Base-by-base conservation (phyloP, 139 green algal genomes). In the Trebouxia sp. region DNA sequence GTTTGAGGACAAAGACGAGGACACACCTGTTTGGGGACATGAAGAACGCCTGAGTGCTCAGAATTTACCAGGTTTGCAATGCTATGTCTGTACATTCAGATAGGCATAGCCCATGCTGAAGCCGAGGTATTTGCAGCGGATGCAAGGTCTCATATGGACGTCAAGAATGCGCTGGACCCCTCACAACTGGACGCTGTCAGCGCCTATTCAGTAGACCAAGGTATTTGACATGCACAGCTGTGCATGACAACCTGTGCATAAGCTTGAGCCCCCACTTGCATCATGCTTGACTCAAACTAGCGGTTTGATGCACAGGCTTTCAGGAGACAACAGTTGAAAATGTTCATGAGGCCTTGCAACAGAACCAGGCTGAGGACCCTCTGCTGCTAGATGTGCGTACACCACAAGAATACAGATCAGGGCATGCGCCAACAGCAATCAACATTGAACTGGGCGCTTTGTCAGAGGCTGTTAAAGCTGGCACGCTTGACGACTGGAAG, bases 1-100 rank as follows among this genome's bases (percentile, higher is more conserved):
- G 11, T 77, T 77, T 56, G 69, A 77, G 42, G 69, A 77, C 41
- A 77, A 56, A 38, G 69, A 77, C 4, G 69, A 77, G 41, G 69
- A 35, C 11, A n/a, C 26, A 66, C 32, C 53, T 20, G 69, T 77
- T 7, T 77, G 69, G 69, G 38, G 43, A 41, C 69, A 77, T 56
- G 69, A 77, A 9, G n/a, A 53, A 38, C 42, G 69, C 39, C 69
- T 77, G 5, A 35, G 42, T 24, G 69, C 69, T 17, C 42, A 77
- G 41, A 55, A 35, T 43, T 35, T 35, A 26, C 15, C 62, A 72
- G 62, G 62, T 45, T 5, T 15, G 62, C 3, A 14, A 53, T 17
- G 20, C 47, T 6, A n/a, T n/a, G n/a, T n/a, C n/a, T n/a, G n/a
- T n/a, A n/a, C n/a, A n/a, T n/a, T n/a, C n/a, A n/a, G n/a, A n/a